These are phyloP conservation scores for Leucocoprinus birnbaumii DNA, from an alignment of 768 basidiomycete genomes.

Conservation along the genomic window DNA sequence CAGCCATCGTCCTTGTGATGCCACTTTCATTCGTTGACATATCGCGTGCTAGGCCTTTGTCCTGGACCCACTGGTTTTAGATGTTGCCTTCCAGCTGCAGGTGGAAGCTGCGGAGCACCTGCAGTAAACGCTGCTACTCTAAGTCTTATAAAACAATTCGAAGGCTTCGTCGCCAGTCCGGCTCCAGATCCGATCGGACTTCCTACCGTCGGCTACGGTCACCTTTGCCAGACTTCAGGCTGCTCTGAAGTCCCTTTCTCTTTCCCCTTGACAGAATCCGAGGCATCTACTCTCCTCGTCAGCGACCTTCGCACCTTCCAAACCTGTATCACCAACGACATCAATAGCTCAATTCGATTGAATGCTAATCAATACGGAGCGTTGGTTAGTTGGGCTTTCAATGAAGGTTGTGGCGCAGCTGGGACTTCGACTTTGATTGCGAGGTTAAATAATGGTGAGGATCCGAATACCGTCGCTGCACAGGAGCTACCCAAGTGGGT, in stretches of 20 bases:
- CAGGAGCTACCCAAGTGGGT: conserved; percentile 31
- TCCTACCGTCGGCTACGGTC: conserved; percentile 32
- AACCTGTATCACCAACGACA: conserved; percentile 22
- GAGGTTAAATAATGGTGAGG: conserved; percentile 28
- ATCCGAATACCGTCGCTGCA: conserved; percentile 29
- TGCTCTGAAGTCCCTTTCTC: conserved; percentile 24
- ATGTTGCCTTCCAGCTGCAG: conserved; percentile 22
- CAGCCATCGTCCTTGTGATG: not conserved
- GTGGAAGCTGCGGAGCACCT: conserved; percentile 15
- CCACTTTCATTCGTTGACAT: too few species aligned
- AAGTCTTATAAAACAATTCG: conserved; percentile 26
- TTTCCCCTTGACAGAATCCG: conserved; percentile 28
- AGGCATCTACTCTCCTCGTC: conserved; percentile 25
- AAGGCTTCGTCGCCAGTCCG: conserved; percentile 28
- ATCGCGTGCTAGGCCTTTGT: conserved; percentile 23
- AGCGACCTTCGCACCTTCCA: conserved; percentile 21
- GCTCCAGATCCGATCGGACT: conserved; percentile 31
- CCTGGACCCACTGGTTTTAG: conserved; percentile 23
- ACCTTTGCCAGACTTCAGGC: conserved; percentile 21
- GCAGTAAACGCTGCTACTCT: conserved; percentile 24
- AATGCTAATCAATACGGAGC: conserved; percentile 33
- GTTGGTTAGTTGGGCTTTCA: conserved; percentile 27
- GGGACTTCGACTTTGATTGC: conserved; percentile 24
- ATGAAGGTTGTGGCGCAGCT: conserved; percentile 25
- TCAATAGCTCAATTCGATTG: conserved; percentile 19